Conservation (phyloP, 306 rosid species). For the Cicer yamashitae region DNA sequence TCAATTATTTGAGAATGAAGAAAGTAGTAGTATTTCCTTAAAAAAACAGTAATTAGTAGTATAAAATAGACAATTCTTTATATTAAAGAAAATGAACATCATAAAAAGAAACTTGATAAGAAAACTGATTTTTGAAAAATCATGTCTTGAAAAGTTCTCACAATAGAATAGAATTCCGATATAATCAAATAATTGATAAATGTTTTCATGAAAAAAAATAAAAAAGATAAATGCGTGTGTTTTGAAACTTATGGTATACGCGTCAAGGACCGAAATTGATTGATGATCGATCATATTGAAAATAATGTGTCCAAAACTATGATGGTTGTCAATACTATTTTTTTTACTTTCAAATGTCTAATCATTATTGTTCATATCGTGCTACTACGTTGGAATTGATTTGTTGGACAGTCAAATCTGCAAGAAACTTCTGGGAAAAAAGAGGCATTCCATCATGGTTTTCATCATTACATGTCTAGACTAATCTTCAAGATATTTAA, state of each 20-base stretch:
- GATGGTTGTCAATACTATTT: constrained; percentile 11
- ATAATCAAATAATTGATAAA: too few species aligned
- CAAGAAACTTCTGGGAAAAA: constrained; percentile 50
- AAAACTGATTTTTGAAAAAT: too few species aligned
- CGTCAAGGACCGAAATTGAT: constrained; percentile 39
- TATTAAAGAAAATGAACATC: too few species aligned
- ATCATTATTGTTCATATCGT: constrained; percentile 45
- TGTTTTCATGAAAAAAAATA: too few species aligned
- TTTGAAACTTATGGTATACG: constrained; percentile 39
- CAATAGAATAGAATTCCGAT: too few species aligned
- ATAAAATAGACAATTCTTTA: too few species aligned
- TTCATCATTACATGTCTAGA: constrained; percentile 40
- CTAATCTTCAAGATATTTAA: constrained; percentile 38
- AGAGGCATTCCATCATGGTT: constrained; percentile 13
- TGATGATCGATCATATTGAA: constrained; percentile 15
- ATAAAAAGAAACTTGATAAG: too few species aligned
- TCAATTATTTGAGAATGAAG: too few species aligned
- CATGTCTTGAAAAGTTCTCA: too few species aligned
- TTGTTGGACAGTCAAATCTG: constrained; percentile 31
- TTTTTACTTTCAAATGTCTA: constrained; percentile 45
- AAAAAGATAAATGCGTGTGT: not conserved
- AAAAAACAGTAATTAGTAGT: too few species aligned
- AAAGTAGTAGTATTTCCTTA: too few species aligned
- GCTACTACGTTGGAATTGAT: constrained; percentile 46
- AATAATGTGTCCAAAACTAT: constrained; percentile 36